Base-by-base conservation (phyloP, 306 rosid species). In the Styphnolobium japonicum region DNA sequence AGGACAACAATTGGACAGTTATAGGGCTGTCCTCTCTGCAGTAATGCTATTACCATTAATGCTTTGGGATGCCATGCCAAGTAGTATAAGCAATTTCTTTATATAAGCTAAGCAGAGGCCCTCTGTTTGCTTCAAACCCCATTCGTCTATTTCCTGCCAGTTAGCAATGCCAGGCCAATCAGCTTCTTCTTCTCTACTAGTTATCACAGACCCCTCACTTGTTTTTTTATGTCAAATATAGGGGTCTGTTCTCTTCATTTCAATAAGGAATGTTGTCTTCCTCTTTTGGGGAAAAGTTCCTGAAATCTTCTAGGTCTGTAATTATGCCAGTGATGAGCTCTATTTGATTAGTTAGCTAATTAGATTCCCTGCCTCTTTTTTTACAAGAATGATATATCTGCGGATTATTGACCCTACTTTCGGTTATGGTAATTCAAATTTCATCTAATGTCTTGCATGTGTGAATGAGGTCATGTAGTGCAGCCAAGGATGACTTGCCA, bases 401-500 rank as follows among this genome's bases (percentile, higher is more conserved):
- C 0, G 27, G 48, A 65, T 33, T 45, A 46, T 73, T 71, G 55
- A 39, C 36, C 6, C 70, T 23, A 11, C 58, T 76, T 48, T 6
- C 34, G 53, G 18, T 7, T 27, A 46, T 67, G 81, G 67, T 45
- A 51, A 62, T 43, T 49, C 11, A 34, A 73, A 18, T 40, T 78
- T 90, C 93, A 75, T 94, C 93, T n/a, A 53, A 34, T 57, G 87
- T 90, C 93, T 87, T 81, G 94, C 98, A 92, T 94, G 98, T 88
- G 93, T 86, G 85, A 83, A 94, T 81, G 97, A 94, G 97, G 91
- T 72, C 80, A 81, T 75, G 85, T 83, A 57, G 34, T 91, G 89
- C 92, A 94, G 98, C 98, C 98, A 94, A 94, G 97, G 98, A 94
- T 94, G 98, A 94, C 93, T 94, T 94, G 98, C 97, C 97, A 34